Percentiles rank a stretch among this genome's conserved stretches.
Conservation (phyloP, 176 grass and related monocot species). For the Bonia amplexicaulis region DNA sequence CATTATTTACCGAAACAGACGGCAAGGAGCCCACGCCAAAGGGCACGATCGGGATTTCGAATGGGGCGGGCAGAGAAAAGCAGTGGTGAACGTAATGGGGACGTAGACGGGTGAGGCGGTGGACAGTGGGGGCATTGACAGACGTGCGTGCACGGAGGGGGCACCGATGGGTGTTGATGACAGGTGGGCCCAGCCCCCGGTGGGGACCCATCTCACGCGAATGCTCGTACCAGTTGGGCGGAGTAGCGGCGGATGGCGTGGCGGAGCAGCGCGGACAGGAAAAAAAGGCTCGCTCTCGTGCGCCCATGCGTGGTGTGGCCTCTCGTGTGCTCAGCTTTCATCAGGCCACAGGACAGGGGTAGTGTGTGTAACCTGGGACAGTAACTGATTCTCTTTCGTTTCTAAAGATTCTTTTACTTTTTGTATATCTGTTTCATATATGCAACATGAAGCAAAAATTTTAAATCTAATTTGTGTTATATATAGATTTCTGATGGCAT, state of each 20-base stretch:
- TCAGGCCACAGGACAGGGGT: background rate
- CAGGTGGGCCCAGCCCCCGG: background rate
- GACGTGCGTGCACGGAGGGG: conserved; percentile 47
- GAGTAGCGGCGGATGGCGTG: conserved; percentile 27
- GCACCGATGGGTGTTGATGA: conserved; percentile 41
- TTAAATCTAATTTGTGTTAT: too few species aligned
- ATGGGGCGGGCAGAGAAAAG: conserved; percentile 4
- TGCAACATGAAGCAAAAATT: background rate
- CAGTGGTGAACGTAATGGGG: conserved; percentile 24
- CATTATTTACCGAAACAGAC: background rate
- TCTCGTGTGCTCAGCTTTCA: fast-evolving
- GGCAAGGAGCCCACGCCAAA: background rate
- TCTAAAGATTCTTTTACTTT: background rate
- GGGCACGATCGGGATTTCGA: background rate
- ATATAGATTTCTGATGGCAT: too few species aligned
- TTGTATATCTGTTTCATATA: background rate
- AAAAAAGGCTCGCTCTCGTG: background rate
- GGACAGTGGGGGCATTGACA: conserved; percentile 39
- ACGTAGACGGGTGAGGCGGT: conserved; percentile 33
- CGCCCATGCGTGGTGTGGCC: background rate
- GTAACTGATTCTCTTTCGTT: background rate
- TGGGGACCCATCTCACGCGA: conserved; percentile 26
- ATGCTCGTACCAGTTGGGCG: background rate
- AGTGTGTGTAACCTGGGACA: too few species aligned
- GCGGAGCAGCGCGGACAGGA: background rate